Base-by-base conservation (phyloP, 768 basidiomycete species). In the Trametes gibbosa region DNA sequence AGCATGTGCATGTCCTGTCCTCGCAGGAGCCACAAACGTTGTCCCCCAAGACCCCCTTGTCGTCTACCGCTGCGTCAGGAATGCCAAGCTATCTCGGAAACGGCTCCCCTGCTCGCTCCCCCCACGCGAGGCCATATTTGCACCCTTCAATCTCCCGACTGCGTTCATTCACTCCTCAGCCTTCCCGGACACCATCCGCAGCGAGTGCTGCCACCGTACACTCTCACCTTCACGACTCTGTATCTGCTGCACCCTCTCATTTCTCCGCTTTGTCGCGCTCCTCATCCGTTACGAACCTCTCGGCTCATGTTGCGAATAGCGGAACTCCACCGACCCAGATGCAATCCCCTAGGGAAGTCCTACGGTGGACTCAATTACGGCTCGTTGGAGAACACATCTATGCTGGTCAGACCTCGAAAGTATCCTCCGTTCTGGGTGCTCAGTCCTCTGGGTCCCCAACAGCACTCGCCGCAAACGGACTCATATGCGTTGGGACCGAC, bases 401-500 rank as follows among this genome's bases (percentile, higher is more conserved):
- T 65, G 72, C 80, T 7, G 73, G 76, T 37, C 70, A 76, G 1
- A 73, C 83, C 0, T 78, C 79, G 53, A 92, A 90, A 63, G 83
- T 83, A 23, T 79, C 85, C 5, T 75, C 82, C 39, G 68, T 91
- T 1, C 77, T 90, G 24, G 89, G 87, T 0, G 74, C 84, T 1
- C 75, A 82, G 2, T 69, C 78, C 17, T 66, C 79, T 14, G 92
- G 91, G 1, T 75, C 74, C 0, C 95, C 96, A 5, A 94, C 88
- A 0, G 90, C 89, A 9, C 70, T 98, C 56, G 84, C 89, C 10
- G 89, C 90, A 13, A 92, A 91, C 66, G 95, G 95, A 0, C 74
- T 95, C 56, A 84, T 99, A 34, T 97, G 94, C 64, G 76, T 98
- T 7, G 97, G 97, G 16, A 95, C 90, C 7, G 85, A 87, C 46